Percentiles rank a stretch among this genome's conserved stretches.
Conservation (phyloP, 768 basidiomycete genomes). For the Neoboletus magnificus region DNA sequence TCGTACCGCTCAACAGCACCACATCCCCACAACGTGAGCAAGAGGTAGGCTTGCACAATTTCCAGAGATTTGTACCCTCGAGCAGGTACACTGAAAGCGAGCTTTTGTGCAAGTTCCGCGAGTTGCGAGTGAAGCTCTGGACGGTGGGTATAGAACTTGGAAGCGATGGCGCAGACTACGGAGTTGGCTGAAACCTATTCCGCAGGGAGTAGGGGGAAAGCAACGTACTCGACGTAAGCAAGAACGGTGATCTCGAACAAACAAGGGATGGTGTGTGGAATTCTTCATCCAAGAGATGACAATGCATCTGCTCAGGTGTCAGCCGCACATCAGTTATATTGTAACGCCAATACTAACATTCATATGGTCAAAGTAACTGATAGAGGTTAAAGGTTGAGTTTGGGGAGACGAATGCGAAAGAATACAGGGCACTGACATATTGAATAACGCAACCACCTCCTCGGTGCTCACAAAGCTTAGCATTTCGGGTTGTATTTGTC, state of each 20-base stretch:
- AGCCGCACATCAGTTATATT: slow-evolving; percentile 3
- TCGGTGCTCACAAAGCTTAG: slow-evolving; percentile 82
- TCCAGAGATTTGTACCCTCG: slow-evolving; percentile 90
- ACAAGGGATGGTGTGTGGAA: slow-evolving; percentile 95
- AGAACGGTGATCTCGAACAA: slow-evolving; percentile 90
- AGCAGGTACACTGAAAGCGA: slow-evolving; percentile 85
- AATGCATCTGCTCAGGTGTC: slow-evolving; percentile 55
- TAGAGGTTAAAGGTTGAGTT: slow-evolving; percentile 6
- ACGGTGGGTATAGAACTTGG: slow-evolving; percentile 80
- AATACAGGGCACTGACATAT: slow-evolving; percentile 60
- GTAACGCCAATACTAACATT: slow-evolving; percentile 46
- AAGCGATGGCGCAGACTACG: slow-evolving; percentile 90
- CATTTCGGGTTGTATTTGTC: slow-evolving; percentile 92
- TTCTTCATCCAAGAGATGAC: slow-evolving; percentile 75
- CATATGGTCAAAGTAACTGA: slow-evolving; percentile 73
- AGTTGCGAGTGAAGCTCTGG: slow-evolving; percentile 80
- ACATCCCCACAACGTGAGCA: slow-evolving; percentile 87
- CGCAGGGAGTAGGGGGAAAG: not conserved
- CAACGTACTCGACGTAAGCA: slow-evolving; percentile 83
- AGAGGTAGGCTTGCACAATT: slow-evolving; percentile 91
- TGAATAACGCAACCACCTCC: slow-evolving; percentile 88
- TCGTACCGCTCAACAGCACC: slow-evolving; percentile 96
- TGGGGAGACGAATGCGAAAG: not conserved
- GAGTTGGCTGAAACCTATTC: slow-evolving; percentile 1
- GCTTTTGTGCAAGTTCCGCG: slow-evolving; percentile 78